Evolutionary conservation across 345 rosid genomes (phyloP).

Genomic region (Pugionium cornutum): DNA sequence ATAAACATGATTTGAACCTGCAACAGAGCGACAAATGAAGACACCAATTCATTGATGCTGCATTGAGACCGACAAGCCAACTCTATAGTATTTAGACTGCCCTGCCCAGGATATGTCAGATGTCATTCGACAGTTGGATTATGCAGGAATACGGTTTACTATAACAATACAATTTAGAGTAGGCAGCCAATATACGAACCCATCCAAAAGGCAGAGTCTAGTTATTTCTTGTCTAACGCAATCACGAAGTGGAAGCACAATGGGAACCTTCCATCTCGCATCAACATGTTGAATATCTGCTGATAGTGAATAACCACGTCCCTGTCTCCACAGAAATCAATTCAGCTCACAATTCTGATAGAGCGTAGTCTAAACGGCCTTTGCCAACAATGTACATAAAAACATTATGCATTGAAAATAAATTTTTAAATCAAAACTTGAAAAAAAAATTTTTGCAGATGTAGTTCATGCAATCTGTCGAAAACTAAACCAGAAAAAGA

Average conservation of each 20-base stretch:
- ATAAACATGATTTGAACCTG: constrained; percentile 51
- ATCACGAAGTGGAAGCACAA: constrained; percentile 86
- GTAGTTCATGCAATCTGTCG: not conserved
- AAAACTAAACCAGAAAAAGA: not conserved
- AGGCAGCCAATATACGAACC: constrained; percentile 48
- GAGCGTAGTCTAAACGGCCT: not conserved
- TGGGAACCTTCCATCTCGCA: constrained; percentile 76
- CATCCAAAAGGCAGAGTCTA: constrained; percentile 66
- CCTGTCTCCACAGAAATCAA: constrained; percentile 49
- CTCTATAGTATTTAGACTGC: constrained; percentile 75
- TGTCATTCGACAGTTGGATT: constrained; percentile 37
- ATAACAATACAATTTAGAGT: not conserved
- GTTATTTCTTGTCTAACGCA: constrained; percentile 72
- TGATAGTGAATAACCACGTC: constrained; percentile 89
- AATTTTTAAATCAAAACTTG: not conserved
- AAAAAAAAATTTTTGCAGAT: not conserved
- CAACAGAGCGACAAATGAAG: constrained; percentile 75
- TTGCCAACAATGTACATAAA: not conserved
- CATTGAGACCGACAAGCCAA: constrained; percentile 43
- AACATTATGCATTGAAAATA: not conserved
- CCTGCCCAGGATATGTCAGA: constrained; percentile 59
- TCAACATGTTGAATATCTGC: constrained; percentile 93
- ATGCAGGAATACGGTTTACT: not conserved
- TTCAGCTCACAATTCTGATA: not conserved
- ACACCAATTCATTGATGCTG: constrained; percentile 78